Percentiles rank a stretch among this genome's conserved stretches.
Conservation (phyloP, 2,329 filamentous ascomycete species). For the Fusarium torreyae region DNA sequence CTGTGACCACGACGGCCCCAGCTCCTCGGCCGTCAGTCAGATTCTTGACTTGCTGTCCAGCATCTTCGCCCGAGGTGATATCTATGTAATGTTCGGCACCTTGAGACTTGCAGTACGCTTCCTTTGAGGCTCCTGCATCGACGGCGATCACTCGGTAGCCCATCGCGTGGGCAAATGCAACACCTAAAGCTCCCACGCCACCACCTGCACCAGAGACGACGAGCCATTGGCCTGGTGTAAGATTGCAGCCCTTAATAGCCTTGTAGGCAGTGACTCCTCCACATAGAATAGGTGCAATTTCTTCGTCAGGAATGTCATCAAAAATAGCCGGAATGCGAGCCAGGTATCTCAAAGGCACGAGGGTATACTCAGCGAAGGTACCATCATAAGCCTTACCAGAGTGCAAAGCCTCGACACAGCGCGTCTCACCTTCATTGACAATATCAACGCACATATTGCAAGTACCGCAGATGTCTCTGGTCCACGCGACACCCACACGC, state of each 20-base stretch:
- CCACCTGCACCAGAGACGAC: slow-evolving; percentile 58
- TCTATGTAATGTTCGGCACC: slow-evolving; percentile 59
- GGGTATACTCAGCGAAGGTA: slow-evolving; percentile 58
- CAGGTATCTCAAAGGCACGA: slow-evolving; percentile 56
- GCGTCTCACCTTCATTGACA: slow-evolving; percentile 53
- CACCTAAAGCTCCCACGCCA: slow-evolving; percentile 57
- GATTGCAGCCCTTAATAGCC: slow-evolving; percentile 54
- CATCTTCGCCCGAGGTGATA: slow-evolving; percentile 36
- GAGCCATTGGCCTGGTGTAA: slow-evolving; percentile 55
- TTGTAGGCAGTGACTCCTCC: slow-evolving; percentile 62
- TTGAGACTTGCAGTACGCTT: slow-evolving; percentile 49
- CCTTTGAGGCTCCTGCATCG: slow-evolving; percentile 55
- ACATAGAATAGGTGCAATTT: slow-evolving; percentile 59
- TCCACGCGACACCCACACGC: slow-evolving; percentile 59
- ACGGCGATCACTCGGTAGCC: slow-evolving; percentile 59
- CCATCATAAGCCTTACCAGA: slow-evolving; percentile 55
- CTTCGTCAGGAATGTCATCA: slow-evolving; percentile 53
- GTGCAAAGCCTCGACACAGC: slow-evolving; percentile 53
- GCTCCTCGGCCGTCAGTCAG: slow-evolving; percentile 39
- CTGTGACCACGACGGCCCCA: slow-evolving; percentile 52
- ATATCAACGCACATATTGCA: slow-evolving; percentile 54
- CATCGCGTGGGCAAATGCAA: slow-evolving; percentile 60
- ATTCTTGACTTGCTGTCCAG: slow-evolving; percentile 23
- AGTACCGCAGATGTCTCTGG: slow-evolving; percentile 54
- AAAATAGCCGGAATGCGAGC: slow-evolving; percentile 40